Conservation (phyloP, 2,329 filamentous ascomycete genomes). For the Scedosporium aurantiacum region DNA sequence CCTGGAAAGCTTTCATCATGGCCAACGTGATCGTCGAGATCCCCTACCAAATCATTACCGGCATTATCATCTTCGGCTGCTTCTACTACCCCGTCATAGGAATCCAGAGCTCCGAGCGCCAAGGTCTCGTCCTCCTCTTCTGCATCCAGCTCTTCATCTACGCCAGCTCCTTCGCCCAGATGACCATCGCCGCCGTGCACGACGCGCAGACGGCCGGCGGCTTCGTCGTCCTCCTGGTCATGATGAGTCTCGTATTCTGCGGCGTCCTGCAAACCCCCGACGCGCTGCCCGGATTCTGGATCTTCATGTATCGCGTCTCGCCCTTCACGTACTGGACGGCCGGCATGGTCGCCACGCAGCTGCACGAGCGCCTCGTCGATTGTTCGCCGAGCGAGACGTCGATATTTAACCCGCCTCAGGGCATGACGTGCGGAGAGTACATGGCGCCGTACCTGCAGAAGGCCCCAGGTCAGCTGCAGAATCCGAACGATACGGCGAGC, state of each 20-base stretch:
- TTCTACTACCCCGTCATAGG: conserved; percentile 59
- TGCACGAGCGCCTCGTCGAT: conserved; percentile 40
- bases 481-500: conserved; percentile 40
- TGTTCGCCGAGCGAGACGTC: conserved; percentile 49
- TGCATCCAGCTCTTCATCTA: conserved; percentile 59
- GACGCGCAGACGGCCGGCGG: conserved; percentile 57
- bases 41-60: conserved; percentile 57
- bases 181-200: conserved; percentile 60
- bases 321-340: conserved; percentile 60
- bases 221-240: conserved; percentile 48
- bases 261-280: conserved; percentile 50
- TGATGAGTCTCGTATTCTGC: conserved; percentile 50
- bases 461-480: conserved; percentile 48
- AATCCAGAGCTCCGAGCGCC: conserved; percentile 38
- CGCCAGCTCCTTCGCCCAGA: conserved; percentile 60
- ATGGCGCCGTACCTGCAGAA: conserved; percentile 41
- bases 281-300: conserved; percentile 60
- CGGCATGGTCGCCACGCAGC: conserved; percentile 55
- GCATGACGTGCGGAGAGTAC: conserved; percentile 53
- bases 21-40: conserved; percentile 64
- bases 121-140: conserved; percentile 55
- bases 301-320: conserved; percentile 62
- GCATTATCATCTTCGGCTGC: conserved; percentile 49
- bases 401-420: conserved; percentile 51
- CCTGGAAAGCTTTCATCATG: conserved; percentile 62